Percentiles rank a stretch among this genome's conserved stretches.
Evolutionary conservation across 2,329 filamentous ascomycete species (phyloP).

Genomic region (Diaporthe ilicicola): DNA sequence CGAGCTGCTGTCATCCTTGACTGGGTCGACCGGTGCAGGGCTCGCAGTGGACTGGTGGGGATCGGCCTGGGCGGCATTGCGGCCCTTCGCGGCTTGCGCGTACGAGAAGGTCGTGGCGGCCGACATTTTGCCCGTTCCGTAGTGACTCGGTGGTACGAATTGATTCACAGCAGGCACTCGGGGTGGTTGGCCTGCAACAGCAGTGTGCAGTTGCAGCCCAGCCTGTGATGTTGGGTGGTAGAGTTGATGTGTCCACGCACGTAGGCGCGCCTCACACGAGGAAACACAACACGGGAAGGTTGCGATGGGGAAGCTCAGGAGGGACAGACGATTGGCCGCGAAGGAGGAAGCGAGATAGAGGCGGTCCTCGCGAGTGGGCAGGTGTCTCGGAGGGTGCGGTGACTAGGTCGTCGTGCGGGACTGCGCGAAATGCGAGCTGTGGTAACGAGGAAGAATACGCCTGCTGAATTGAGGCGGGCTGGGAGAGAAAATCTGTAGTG

Average conservation of each 20-base stretch:
- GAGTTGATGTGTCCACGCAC: conserved; percentile 28
- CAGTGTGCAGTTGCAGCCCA: conserved; percentile 27
- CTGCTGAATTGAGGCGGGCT: conserved; percentile 11
- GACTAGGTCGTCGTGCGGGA: conserved; percentile 1
- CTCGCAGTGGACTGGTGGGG: conserved; percentile 41
- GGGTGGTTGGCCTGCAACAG: conserved; percentile 27
- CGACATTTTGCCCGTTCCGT: conserved; percentile 52
- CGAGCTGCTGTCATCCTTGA: conserved; percentile 45
- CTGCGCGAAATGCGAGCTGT: neutral
- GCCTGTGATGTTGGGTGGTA: conserved; percentile 27
- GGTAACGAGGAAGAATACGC: neutral
- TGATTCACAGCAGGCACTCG: conserved; percentile 24
- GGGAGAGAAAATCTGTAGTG: conserved; percentile 26
- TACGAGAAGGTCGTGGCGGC: conserved; percentile 80
- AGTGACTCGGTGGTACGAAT: conserved; percentile 18
- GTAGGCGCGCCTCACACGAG: conserved; percentile 30
- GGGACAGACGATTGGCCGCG: conserved; percentile 17
- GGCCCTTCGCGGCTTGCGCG: conserved; percentile 92
- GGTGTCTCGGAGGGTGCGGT: conserved; percentile 20
- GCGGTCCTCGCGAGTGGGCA: conserved; percentile 1
- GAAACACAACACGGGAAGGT: conserved; percentile 25
- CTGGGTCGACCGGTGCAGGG: conserved; percentile 44
- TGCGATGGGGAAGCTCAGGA: conserved; percentile 19
- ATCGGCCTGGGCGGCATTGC: conserved; percentile 56
- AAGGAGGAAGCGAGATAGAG: neutral